Evolutionary conservation across 306 rosid genomes (phyloP), one percentile per base, ranked within the genome.

Genomic region (Vachellia pachyceras): DNA sequence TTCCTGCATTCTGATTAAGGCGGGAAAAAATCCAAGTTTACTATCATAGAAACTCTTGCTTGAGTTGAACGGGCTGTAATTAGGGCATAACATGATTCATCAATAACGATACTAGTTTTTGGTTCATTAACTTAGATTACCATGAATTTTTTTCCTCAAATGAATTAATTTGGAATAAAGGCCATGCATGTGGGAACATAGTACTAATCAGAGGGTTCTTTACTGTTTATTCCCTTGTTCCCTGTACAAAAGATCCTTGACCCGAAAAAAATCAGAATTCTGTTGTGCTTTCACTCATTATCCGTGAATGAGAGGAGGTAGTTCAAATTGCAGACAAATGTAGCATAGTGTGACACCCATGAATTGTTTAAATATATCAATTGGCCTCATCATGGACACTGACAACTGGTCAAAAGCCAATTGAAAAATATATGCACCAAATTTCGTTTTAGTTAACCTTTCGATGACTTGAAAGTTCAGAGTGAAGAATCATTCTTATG

Each of bases 381-480:
- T 33, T 52, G 11, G 63, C 63, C 63, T 33, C n/a, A 23, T 73
- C 44, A 40, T 39, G 57, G 68, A 33, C 25, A 61, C 45, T 29
- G 46, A 40, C 61, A 65, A 17, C 39, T 36, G 55, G 18, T 4
- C 67, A 37, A 18, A 6, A 40, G 18, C 45, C 44, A 36, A 46
- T 3, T 77, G 22, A 33, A 55, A 55, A 70, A 41, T 65, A 42
- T 4, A 40, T 5, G 6, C 50, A 44, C 11, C 14, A 3, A 37
- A 10, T 7, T 72, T 46, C 5, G 33, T 23, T 12, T 3, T 73
- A 42, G 50, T 13, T 65, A 12, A 45, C 75, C 22, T 45, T 82
- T 58, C 5, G 49, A 54, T 54, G 72, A 36, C 64, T 68, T 70
- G n/a, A 69, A 37, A 25, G 47, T 69, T 76, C 85, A 37, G 20